A percentile compares a stretch with the other conserved stretches of the same genome.
phyloP scores from a whole-genome alignment of 2,329 filamentous ascomycete species.

The Nigrograna mackinnonii region DNA sequence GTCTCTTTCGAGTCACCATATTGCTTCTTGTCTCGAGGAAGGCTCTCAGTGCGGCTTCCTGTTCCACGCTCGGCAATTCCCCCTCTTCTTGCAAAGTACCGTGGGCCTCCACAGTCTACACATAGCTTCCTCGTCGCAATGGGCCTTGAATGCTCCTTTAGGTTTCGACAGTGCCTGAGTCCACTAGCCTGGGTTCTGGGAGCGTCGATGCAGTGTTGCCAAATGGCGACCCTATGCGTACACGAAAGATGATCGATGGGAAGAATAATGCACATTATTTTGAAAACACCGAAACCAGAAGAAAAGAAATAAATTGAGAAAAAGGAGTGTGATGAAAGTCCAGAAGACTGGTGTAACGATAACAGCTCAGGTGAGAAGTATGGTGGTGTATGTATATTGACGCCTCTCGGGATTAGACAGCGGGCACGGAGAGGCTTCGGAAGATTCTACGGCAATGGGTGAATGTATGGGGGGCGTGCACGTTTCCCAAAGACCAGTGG shows the following conservation, averaged over 20 bases:
- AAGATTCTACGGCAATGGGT: too few species aligned
- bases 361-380: too few species aligned
- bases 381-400: too few species aligned
- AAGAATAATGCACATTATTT: conserved; percentile 25
- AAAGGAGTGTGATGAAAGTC: neutral
- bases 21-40: too few species aligned
- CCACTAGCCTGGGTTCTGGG: conserved; percentile 9
- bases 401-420: too few species aligned
- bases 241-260: conserved; percentile 23
- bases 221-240: conserved; percentile 22
- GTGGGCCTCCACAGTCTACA: conserved; percentile 19
- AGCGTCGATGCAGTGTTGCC: conserved; percentile 25
- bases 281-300: neutral
- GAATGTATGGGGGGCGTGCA: too few species aligned
- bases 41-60: too few species aligned
- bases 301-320: neutral
- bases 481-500: too few species aligned
- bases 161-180: conserved; percentile 15
- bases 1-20: too few species aligned
- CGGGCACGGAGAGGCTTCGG: too few species aligned
- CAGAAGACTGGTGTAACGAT: too few species aligned
- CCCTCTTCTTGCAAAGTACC: conserved; percentile 27
- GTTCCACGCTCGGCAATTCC: conserved; percentile 28
- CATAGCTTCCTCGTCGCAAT: conserved; percentile 20
- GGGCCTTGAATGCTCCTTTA: conserved; percentile 20